Conservation (phyloP, 495 filamentous ascomycete species). For the Tuber calosporum region DNA sequence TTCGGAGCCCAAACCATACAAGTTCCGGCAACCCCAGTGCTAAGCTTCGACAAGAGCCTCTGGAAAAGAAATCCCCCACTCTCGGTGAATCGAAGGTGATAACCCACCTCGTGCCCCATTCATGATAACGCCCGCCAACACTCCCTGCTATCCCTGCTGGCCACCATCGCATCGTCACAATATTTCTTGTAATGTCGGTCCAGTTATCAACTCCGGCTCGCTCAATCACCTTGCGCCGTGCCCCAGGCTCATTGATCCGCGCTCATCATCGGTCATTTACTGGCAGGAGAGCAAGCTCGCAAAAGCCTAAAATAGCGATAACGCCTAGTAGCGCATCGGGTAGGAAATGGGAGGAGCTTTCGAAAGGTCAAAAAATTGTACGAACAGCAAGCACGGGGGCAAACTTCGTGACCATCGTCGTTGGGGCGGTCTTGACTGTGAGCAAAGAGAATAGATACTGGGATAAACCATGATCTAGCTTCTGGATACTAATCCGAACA, state of each 20-base stretch:
- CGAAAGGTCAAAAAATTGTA: conserved; percentile 65
- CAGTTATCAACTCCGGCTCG: background rate
- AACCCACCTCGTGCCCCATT: background rate
- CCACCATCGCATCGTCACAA: background rate
- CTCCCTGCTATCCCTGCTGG: background rate
- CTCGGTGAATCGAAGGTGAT: too few species aligned
- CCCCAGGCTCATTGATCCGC: background rate
- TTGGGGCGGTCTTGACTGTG: conserved; percentile 70
- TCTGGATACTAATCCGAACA: conserved; percentile 19
- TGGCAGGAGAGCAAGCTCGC: background rate
- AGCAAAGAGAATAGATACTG: conserved; percentile 17
- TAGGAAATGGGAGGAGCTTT: conserved; percentile 72
- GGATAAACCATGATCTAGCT: conserved; percentile 24
- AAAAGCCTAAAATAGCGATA: background rate
- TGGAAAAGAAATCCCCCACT: background rate
- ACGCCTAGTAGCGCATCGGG: conserved; percentile 66
- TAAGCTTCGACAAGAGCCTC: background rate
- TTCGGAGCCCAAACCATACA: background rate
- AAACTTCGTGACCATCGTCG: conserved; percentile 70
- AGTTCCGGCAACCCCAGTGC: background rate
- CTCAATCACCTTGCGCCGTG: background rate
- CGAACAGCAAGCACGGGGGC: conserved; percentile 84
- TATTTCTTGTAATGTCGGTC: background rate
- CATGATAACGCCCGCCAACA: background rate
- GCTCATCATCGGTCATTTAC: background rate